phyloP scores from a whole-genome alignment of 257 asterid genomes.

The Solanum rostratum region DNA sequence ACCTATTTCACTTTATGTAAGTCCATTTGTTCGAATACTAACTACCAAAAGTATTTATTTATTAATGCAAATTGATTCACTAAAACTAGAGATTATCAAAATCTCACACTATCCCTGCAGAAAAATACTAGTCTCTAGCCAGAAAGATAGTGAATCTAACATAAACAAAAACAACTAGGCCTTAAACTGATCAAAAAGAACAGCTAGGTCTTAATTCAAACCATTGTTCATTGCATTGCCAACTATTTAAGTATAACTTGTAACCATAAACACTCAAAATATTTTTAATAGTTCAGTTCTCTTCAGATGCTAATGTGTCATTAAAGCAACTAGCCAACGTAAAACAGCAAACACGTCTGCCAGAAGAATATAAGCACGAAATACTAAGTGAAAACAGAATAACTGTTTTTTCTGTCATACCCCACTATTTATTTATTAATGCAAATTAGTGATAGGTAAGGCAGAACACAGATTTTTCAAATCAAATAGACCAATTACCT shows the following conservation, averaged over 20 bases:
- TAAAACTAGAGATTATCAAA: not conserved
- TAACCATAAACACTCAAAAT: not conserved
- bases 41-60: not conserved
- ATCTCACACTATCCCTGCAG: not conserved
- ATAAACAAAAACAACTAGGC: not conserved
- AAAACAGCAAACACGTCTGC: not conserved
- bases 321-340: not conserved
- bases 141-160: not conserved
- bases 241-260: not conserved
- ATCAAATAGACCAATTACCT: conserved; percentile 33
- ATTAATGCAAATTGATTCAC: not conserved
- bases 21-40: not conserved
- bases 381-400: not conserved
- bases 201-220: not conserved
- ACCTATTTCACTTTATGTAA: not conserved
- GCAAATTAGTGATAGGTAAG: no score
- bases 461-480: not conserved
- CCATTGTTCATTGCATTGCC: not conserved
- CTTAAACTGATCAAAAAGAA: no score
- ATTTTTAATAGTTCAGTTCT: not conserved
- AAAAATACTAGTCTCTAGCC: not conserved
- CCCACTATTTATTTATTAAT: no score
- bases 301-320: not conserved
- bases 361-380: not conserved
- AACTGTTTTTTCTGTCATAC: not conserved